Percentiles rank a stretch among this genome's conserved stretches.
phyloP scores from a whole-genome alignment of 192 early-diverging fungal genomes.

The Pecoramyces ruminantium region DNA sequence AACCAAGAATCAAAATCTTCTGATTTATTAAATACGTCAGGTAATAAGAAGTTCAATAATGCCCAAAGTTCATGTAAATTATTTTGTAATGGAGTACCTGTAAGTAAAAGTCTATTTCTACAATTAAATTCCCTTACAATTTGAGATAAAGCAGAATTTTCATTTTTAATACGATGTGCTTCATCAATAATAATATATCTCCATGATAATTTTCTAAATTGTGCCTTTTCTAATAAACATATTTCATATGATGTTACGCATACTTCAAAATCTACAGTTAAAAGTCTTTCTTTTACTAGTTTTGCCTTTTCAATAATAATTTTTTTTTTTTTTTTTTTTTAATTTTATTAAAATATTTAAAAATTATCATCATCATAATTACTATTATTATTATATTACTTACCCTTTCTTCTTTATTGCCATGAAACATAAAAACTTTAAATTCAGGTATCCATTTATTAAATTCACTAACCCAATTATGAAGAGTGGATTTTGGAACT shows the following conservation, averaged over 20 bases:
- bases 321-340: constrained; percentile 1
- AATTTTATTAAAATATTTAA: constrained; percentile 1
- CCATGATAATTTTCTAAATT: constrained; percentile 63
- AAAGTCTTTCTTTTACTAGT: constrained; percentile 17
- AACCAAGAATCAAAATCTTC: constrained; percentile 45
- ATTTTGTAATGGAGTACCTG: constrained; percentile 18
- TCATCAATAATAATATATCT: constrained; percentile 67
- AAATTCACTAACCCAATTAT: constrained; percentile 93
- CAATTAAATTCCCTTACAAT: constrained; percentile 36
- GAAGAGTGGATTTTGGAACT: constrained; percentile 89
- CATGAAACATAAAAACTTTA: constrained; percentile 77
- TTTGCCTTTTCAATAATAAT: not conserved
- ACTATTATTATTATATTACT: constrained; percentile 36
- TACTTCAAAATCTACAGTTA: constrained; percentile 60
- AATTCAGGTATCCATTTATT: constrained; percentile 79
- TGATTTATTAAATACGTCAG: not conserved
- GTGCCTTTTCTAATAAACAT: constrained; percentile 74
- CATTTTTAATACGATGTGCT: constrained; percentile 62
- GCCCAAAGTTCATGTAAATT: not conserved
- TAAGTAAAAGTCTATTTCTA: constrained; percentile 57
- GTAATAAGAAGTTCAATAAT: not conserved
- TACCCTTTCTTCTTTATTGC: constrained; percentile 68
- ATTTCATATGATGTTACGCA: constrained; percentile 96
- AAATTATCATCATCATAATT: constrained; percentile 25
- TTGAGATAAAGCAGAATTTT: constrained; percentile 22